Base-by-base conservation (phyloP, 306 rosid species). In the Gynostemma pentaphyllum region DNA sequence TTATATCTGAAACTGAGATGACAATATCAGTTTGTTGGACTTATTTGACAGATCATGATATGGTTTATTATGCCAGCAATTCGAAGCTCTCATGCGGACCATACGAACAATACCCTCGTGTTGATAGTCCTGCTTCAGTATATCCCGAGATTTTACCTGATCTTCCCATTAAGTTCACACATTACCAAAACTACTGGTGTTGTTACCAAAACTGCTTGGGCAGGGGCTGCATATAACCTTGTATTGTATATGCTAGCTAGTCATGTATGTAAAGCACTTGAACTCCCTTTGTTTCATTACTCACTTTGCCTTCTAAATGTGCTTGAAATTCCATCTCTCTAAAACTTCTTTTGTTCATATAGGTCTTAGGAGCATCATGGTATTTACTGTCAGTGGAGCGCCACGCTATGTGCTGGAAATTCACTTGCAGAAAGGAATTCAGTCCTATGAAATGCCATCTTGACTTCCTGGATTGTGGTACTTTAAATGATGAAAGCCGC, bases 181-280 rank as follows among this genome's bases (percentile, higher is more conserved):
- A 91, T 91, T 68, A 81, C 86, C 75, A 88, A 88, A 75, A 88
- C 96, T 73, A 80, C 89, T 2, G 98, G 98, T 45, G 72, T 88
- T 7, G 96, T 82, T 62, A 87, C 98, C 71, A 86, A 80, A 75
- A 88, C 95, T 0, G 98, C 98, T 28, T 91, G 96, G 96, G 95
- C 98, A 10, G 98, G 98, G 72, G 98, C 96, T 68, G 98, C 96
- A 1, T 91, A 91, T 45, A 91, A 91, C 77, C 92, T 91, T 22
- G 16, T 88, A 63, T 91, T 91, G 56, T 91, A 88, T 81, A 83
- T 88, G 98, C 72, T 91, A 67, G 98, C 95, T 32, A 91, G 98
- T 78, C 96, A 91, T 83, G 98, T 90, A 80, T 55, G 83, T 32
- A 66, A 47, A 19, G 16, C 57, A 13, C 52, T 68, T 64, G 52